A percentile compares a stretch with the other conserved stretches of the same genome.
Conservation (phyloP, 2,329 filamentous ascomycete species). For the Sarocladium strictum region DNA sequence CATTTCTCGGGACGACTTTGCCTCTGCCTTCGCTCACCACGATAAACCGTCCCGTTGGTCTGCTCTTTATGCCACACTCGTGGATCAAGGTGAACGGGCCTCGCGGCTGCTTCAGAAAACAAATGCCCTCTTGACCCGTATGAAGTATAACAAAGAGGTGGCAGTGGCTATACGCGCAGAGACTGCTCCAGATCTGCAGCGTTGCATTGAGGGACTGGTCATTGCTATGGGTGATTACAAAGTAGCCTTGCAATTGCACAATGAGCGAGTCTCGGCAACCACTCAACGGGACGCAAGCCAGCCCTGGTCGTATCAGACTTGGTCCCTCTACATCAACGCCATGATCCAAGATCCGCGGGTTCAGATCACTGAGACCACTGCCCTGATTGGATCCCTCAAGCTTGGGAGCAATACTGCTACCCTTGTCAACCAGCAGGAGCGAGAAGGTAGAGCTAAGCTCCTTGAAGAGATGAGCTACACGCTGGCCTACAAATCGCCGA, state of each 20-base stretch:
- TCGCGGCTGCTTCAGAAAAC: conserved; percentile 7
- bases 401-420: background rate
- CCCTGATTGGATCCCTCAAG: background rate
- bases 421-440: background rate
- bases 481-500: background rate
- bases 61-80: background rate
- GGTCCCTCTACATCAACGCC: conserved; percentile 16
- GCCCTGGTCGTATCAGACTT: conserved; percentile 26
- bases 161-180: background rate
- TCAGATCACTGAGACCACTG: background rate
- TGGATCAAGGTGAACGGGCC: background rate
- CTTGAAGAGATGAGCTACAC: conserved; percentile 7
- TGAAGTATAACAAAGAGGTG: conserved; percentile 2
- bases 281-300: background rate
- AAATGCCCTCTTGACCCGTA: background rate
- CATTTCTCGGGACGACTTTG: background rate
- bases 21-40: background rate
- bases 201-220: conserved; percentile 6
- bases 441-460: background rate
- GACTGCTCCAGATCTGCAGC: background rate
- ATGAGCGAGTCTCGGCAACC: conserved; percentile 11
- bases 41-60: background rate
- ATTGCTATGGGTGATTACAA: conserved; percentile 16
- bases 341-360: background rate
- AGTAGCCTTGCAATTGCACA: conserved; percentile 20